A percentile compares a stretch with the other conserved stretches of the same genome.
Evolutionary conservation across 768 basidiomycete species (phyloP).

Genomic region (Suillus spraguei): DNA sequence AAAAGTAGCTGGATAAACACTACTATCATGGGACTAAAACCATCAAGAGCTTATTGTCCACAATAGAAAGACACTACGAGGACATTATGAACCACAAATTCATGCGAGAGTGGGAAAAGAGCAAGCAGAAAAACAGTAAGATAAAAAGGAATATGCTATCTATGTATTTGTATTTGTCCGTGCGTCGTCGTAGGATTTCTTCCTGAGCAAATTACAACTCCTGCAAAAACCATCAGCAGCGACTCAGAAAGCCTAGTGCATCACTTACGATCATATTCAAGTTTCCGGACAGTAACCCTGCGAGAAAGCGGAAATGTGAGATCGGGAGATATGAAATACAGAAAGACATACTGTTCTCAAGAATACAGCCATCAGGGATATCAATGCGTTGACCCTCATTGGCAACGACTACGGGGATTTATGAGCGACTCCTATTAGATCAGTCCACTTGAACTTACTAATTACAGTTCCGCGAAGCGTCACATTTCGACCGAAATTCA

Average conservation of each 20-base stretch:
- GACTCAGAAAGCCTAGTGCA: background rate
- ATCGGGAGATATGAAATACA: constrained; percentile 15
- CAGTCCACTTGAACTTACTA: constrained; percentile 26
- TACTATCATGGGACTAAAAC: background rate
- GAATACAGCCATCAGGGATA: constrained; percentile 72
- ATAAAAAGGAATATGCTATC: constrained; percentile 2
- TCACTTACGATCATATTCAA: constrained; percentile 67
- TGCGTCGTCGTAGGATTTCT: background rate
- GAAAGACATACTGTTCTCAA: constrained; percentile 60
- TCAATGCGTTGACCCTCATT: constrained; percentile 77
- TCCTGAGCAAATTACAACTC: background rate
- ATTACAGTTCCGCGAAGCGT: constrained; percentile 71
- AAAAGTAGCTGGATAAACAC: background rate
- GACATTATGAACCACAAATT: constrained; percentile 2
- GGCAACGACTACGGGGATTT: constrained; percentile 51
- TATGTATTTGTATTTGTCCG: constrained; percentile 1
- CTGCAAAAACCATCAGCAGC: background rate
- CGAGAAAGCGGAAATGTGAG: constrained; percentile 4
- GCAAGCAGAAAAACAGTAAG: background rate
- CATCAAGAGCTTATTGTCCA: background rate
- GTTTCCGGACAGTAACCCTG: constrained; percentile 73
- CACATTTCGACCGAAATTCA: constrained; percentile 66
- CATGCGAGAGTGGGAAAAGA: background rate
- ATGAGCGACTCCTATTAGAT: constrained; percentile 3
- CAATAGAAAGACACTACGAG: background rate